Base-by-base conservation (phyloP, 177 flowering plant genomes). In the Vitis hybrid region DNA sequence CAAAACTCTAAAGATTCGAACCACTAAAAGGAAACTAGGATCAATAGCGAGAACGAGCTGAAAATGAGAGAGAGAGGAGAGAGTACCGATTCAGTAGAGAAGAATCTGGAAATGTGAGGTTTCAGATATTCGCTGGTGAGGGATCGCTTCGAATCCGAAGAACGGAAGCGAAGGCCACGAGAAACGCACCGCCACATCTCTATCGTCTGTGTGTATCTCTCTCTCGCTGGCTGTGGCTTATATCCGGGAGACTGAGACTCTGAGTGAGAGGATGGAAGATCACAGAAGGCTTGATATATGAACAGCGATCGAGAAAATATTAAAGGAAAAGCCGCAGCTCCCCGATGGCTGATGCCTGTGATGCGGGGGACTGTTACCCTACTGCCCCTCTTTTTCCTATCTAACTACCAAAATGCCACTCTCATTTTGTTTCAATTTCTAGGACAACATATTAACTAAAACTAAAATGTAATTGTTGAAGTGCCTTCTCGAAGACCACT, bases 171-270 rank as follows among this genome's bases (percentile, higher is more conserved):
- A 67, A 88, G 74, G 71, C 83, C 70, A 18, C 90, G 90, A 71
- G 89, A 65, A 24, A 86, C 84, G 77, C 85, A 86, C 68, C 92
- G 90, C 93, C 93, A 88, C 95, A 89, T 89, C 76, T 63, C 69
- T 66, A 6, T 38, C 2, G 19, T 24, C 2, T 1, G 61, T 33
- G 22, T 44, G 20, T 20, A 47, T 12, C 24, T 55, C 33, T 31
- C 58, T 33, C 22, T 71, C 62, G 13, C 68, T 64, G 10, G 19
- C 28, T 22, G 11, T n/a, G 5, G 19, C 47, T 38, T 38, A 38
- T 38, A 38, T 38, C 24, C 4, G 13, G 17, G n/a, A 24, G 28
- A 24, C 28, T 3, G 28, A 24, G 28, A 24, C 28, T 24, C 4
- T 24, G 28, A 24, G 28, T 24, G 28, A 24, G 20, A 12, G 2